Conservation (phyloP, 768 basidiomycete species). For the Hemileccinum impolitum region DNA sequence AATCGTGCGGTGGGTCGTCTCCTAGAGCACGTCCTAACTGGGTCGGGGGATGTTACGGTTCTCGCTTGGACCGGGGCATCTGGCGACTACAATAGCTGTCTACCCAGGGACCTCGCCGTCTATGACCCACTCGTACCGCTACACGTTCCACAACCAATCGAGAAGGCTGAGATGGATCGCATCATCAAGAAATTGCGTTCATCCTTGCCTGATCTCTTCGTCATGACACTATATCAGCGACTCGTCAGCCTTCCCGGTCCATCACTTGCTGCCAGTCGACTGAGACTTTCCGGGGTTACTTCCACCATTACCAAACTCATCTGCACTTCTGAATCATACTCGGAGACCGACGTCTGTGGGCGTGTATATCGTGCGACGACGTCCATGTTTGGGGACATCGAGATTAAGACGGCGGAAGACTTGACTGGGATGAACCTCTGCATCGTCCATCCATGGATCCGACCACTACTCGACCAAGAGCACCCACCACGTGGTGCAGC, state of each 20-base stretch:
- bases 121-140: conserved; percentile 3
- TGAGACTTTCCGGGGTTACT: no score
- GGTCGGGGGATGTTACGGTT: conserved; percentile 8
- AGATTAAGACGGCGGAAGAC: background rate
- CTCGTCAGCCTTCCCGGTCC: background rate
- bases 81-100: conserved; percentile 7
- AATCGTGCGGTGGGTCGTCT: no score
- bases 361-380: background rate
- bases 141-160: background rate
- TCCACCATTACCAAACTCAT: background rate
- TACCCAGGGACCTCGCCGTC: background rate
- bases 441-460: background rate
- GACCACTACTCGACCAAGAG: background rate
- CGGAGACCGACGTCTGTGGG: background rate
- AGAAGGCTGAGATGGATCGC: background rate
- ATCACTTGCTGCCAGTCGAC: no score
- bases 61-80: conserved; percentile 14
- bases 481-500: no score
- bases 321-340: background rate
- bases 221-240: background rate
- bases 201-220: background rate
- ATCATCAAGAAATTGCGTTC: background rate
- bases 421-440: background rate
- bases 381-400: background rate
- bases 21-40: conserved; percentile 12